Evolutionary conservation across 2,329 filamentous ascomycete genomes (phyloP).

Genomic region (Colletotrichum agaves): DNA sequence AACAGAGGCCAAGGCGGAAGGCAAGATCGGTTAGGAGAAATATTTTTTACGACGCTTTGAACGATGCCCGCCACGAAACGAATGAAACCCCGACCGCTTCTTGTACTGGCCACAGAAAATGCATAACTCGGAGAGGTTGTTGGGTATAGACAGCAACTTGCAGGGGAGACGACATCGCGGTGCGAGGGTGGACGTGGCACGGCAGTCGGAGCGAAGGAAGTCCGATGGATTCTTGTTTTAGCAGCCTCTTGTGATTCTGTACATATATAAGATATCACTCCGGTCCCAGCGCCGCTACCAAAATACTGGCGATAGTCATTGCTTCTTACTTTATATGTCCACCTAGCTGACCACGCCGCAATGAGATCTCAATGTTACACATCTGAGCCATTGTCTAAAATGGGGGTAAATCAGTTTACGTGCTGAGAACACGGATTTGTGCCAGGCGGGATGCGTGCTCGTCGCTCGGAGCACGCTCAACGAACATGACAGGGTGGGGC

Average conservation of each 20-base stretch:
- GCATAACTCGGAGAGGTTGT: neutral
- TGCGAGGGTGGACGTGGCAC: neutral
- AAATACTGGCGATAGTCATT: neutral
- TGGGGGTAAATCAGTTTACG: too few relatives aligned
- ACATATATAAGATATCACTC: constrained; percentile 21
- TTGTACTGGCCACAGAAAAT: neutral
- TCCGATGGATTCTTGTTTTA: constrained; percentile 1
- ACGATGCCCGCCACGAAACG: neutral
- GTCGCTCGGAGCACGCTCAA: too few relatives aligned
- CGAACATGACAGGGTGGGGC: too few relatives aligned
- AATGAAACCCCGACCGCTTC: neutral
- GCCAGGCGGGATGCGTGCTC: too few relatives aligned
- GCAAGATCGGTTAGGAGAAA: constrained; percentile 66
- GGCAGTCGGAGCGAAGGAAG: neutral
- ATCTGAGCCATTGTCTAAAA: too few relatives aligned
- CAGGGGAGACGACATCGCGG: neutral
- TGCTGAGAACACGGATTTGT: too few relatives aligned
- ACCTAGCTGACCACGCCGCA: neutral
- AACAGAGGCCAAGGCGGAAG: constrained; percentile 63
- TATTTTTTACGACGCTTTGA: neutral
- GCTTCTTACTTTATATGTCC: neutral
- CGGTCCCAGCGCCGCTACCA: neutral
- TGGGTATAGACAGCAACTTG: neutral
- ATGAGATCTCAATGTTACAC: too few relatives aligned
- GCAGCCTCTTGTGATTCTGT: constrained; percentile 25